A percentile compares a stretch with the other conserved stretches of the same genome.
phyloP scores from a whole-genome alignment of 106 monocot species.

The Phalaenopsis aphrodite region DNA sequence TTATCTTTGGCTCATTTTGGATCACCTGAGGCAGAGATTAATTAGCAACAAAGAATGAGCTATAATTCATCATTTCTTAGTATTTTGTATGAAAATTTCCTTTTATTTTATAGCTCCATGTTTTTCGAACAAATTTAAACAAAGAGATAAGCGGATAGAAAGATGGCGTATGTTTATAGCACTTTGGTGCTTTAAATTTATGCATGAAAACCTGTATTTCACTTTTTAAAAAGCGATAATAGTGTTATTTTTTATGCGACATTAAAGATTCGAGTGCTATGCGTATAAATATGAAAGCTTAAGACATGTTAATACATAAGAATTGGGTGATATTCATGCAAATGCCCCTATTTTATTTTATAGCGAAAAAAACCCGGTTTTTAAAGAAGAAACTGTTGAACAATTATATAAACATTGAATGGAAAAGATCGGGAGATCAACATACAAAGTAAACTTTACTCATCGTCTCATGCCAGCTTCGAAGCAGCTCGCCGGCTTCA shows the following conservation, averaged over 20 bases:
- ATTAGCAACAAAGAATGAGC: background rate
- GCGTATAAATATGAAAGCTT: no score
- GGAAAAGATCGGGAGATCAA: background rate
- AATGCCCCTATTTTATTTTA: background rate
- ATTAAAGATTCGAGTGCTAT: no score
- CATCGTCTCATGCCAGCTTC: slow-evolving; percentile 64
- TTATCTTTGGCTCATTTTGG: slow-evolving; percentile 46
- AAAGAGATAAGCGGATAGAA: no score
- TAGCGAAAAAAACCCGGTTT: background rate
- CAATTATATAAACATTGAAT: background rate
- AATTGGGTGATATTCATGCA: no score
- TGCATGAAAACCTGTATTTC: no score
- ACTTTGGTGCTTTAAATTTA: no score
- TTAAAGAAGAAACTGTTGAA: background rate
- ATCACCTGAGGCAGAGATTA: slow-evolving; percentile 38
- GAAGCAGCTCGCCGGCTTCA: slow-evolving; percentile 51
- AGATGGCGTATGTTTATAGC: no score
- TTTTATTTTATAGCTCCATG: no score
- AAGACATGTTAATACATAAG: no score
- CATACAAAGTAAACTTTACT: slow-evolving; percentile 89
- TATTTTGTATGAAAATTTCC: background rate
- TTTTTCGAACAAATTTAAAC: no score
- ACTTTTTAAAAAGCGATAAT: no score
- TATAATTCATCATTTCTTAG: background rate
- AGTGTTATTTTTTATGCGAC: no score